Conservation (phyloP, 345 rosid species). For the Lepidium africanum region DNA sequence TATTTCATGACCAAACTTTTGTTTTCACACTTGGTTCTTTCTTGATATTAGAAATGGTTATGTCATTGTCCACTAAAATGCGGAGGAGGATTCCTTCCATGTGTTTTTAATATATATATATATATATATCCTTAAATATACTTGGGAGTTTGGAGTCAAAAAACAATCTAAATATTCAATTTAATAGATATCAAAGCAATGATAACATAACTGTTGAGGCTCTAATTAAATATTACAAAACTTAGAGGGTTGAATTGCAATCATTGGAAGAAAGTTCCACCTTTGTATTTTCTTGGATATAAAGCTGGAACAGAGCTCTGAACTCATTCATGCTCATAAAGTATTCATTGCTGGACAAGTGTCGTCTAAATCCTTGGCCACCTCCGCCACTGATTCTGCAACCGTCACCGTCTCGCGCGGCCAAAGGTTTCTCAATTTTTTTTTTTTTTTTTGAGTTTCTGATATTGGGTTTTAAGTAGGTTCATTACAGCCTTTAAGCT, state of each 20-base stretch:
- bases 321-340: background rate
- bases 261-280: background rate
- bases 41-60: background rate
- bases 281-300: background rate
- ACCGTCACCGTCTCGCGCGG: background rate
- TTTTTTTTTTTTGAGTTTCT: background rate
- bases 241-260: background rate
- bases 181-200: background rate
- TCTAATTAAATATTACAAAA: background rate
- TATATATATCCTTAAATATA: background rate
- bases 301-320: conserved; percentile 1
- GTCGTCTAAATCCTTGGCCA: background rate
- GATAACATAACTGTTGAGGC: background rate
- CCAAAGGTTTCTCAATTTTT: background rate
- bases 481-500: background rate
- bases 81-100: background rate
- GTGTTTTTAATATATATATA: background rate
- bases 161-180: background rate
- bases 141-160: background rate
- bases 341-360: background rate
- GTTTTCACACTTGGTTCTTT: conserved; percentile 6
- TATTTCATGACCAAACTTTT: background rate
- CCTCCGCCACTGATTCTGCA: conserved; percentile 1
- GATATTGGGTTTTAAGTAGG: background rate
- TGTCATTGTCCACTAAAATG: background rate